Evolutionary conservation across 2,329 filamentous ascomycete genomes (phyloP).

Genomic region (Pestalotiopsis sp.): DNA sequence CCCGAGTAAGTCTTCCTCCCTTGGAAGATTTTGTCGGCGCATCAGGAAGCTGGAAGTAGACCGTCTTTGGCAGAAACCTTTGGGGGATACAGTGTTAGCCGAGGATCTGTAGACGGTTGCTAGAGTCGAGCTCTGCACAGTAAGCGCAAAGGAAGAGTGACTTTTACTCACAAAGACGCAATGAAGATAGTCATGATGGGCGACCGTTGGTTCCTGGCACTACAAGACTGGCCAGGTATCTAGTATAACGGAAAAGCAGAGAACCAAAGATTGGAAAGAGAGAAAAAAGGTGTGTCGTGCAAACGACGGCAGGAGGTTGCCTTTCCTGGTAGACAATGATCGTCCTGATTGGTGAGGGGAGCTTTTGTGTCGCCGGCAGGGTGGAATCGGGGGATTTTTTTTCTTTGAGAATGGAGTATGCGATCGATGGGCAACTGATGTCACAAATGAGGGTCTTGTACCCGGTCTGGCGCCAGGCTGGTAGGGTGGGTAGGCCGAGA

Average conservation of each 20-base stretch:
- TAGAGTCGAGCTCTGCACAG: neutral
- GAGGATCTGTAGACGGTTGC: neutral
- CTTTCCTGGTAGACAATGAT: neutral
- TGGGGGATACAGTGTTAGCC: conserved; percentile 42
- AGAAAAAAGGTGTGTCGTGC: neutral
- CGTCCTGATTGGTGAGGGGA: neutral
- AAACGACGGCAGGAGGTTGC: conserved; percentile 1
- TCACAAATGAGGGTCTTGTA: neutral
- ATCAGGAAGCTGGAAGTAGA: conserved; percentile 77
- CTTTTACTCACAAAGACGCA: conserved; percentile 7
- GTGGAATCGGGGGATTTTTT: neutral
- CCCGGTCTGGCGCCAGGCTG: neutral
- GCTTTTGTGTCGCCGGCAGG: neutral
- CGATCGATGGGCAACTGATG: neutral
- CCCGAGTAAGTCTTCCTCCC: conserved; percentile 25
- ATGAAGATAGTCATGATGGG: conserved; percentile 6
- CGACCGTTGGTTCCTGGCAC: neutral
- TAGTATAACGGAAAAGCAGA: neutral
- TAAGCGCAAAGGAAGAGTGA: neutral
- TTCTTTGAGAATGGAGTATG: neutral
- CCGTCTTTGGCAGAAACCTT: conserved; percentile 90
- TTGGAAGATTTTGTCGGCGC: conserved; percentile 41
- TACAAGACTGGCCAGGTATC: neutral
- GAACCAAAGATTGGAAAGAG: neutral
- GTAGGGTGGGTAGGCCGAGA: neutral